Conservation (phyloP, 352 stramenopile genomes). For the Phytopythium helicoides region DNA sequence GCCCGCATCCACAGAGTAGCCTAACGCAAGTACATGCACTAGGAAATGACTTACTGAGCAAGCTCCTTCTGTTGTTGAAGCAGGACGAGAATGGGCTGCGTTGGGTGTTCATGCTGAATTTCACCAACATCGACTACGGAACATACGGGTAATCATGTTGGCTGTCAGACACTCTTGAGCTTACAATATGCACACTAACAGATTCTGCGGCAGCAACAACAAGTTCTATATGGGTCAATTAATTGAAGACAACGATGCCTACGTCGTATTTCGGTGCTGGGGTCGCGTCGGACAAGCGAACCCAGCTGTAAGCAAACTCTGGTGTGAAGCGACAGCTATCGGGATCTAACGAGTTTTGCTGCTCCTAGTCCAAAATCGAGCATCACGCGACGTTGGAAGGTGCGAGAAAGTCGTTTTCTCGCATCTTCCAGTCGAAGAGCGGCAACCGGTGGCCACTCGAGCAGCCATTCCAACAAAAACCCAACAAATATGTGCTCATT, state of each 20-base stretch:
- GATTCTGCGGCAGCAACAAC: constrained; percentile 46
- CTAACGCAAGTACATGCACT: too few species aligned
- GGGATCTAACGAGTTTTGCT: too few species aligned
- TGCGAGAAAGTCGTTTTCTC: constrained; percentile 34
- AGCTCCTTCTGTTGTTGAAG: too few species aligned
- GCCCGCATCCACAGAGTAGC: too few species aligned
- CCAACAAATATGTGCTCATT: constrained; percentile 61
- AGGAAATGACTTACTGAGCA: too few species aligned
- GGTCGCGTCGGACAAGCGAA: constrained; percentile 50
- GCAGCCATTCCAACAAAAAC: constrained; percentile 34
- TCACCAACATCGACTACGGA: constrained; percentile 57
- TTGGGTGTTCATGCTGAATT: constrained; percentile 74
- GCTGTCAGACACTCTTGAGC: background rate
- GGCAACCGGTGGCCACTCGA: constrained; percentile 59
- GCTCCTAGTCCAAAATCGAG: constrained; percentile 9
- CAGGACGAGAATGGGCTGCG: constrained; percentile 48
- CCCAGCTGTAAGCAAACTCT: too few species aligned
- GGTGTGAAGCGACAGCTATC: too few species aligned
- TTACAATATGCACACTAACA: background rate
- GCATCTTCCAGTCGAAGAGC: constrained; percentile 54
- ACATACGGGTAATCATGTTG: constrained; percentile 31
- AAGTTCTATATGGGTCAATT: constrained; percentile 74
- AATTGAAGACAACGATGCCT: constrained; percentile 38
- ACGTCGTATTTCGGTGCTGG: constrained; percentile 61
- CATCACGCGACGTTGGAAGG: background rate